Conservation (phyloP, 768 basidiomycete genomes). For the Panaeolus cyanescens region DNA sequence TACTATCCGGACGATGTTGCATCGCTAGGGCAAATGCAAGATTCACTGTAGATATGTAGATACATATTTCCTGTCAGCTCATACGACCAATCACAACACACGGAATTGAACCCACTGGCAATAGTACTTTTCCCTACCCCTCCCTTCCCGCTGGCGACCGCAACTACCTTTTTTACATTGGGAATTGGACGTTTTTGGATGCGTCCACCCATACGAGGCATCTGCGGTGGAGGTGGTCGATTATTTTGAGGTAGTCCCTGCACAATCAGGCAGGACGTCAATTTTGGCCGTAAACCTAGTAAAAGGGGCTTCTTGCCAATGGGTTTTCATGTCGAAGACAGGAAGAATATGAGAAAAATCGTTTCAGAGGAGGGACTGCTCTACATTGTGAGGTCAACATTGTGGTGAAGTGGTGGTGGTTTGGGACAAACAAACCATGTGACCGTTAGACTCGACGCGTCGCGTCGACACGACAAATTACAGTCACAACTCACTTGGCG, state of each 20-base stretch:
- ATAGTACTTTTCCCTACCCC: slow-evolving; percentile 96
- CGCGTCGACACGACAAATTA: no score
- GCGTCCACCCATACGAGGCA: slow-evolving; percentile 58
- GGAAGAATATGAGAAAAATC: slow-evolving; percentile 23
- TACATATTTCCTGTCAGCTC: not conserved
- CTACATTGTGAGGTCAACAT: not conserved
- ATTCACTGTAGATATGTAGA: slow-evolving; percentile 60
- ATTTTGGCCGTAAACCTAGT: not conserved
- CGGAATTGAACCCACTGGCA: slow-evolving; percentile 57
- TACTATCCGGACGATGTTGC: slow-evolving; percentile 32
- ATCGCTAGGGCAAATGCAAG: slow-evolving; percentile 75
- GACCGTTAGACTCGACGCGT: not conserved
- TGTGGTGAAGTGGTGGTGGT: not conserved
- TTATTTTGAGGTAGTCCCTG: slow-evolving; percentile 31
- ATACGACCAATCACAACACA: not conserved
- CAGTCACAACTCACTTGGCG: no score
- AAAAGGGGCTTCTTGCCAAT: slow-evolving; percentile 37
- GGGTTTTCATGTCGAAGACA: slow-evolving; percentile 54
- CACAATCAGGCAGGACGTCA: not conserved
- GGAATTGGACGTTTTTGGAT: slow-evolving; percentile 60
- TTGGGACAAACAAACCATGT: not conserved
- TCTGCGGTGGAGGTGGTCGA: slow-evolving; percentile 47
- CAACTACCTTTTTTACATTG: slow-evolving; percentile 79
- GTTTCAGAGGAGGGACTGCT: slow-evolving; percentile 1
- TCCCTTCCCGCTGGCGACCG: slow-evolving; percentile 92